Conservation (phyloP, 495 filamentous ascomycete genomes). For the Articulospora tetracladia region DNA sequence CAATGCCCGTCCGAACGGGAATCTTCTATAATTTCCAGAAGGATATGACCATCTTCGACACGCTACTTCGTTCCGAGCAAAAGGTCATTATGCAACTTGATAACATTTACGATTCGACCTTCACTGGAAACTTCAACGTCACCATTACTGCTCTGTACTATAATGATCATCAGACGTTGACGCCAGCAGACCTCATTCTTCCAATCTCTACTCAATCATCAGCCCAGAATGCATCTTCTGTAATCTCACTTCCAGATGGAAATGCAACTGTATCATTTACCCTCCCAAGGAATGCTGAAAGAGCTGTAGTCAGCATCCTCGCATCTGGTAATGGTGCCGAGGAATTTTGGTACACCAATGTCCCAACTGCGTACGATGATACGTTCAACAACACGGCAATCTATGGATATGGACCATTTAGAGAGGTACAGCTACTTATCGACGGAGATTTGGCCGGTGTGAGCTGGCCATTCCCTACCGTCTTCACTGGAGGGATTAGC, state of each 20-base stretch:
- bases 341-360: constrained; percentile 73
- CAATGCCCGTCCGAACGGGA: constrained; percentile 62
- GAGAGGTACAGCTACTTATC: constrained; percentile 64
- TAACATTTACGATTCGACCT: constrained; percentile 57
- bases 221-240: constrained; percentile 43
- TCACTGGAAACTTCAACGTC: constrained; percentile 56
- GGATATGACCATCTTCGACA: constrained; percentile 71
- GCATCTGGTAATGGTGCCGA: constrained; percentile 61
- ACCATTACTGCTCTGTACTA: constrained; percentile 62
- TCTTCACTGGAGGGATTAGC: constrained; percentile 67
- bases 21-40: constrained; percentile 75
- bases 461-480: constrained; percentile 63
- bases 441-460: constrained; percentile 61
- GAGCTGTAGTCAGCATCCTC: constrained; percentile 60
- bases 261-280: constrained; percentile 44
- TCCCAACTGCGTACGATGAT: constrained; percentile 44
- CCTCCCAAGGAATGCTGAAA: constrained; percentile 46
- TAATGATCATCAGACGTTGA: constrained; percentile 24
- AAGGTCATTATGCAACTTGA: constrained; percentile 83
- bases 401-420: constrained; percentile 58
- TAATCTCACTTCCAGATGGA: constrained; percentile 50
- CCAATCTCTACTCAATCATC: constrained; percentile 55
- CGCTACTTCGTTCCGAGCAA: constrained; percentile 60
- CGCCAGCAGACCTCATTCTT: constrained; percentile 52
- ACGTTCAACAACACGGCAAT: constrained; percentile 49